Base-by-base conservation (phyloP, 129 eudicot genomes). In the Deinandra increscens region DNA sequence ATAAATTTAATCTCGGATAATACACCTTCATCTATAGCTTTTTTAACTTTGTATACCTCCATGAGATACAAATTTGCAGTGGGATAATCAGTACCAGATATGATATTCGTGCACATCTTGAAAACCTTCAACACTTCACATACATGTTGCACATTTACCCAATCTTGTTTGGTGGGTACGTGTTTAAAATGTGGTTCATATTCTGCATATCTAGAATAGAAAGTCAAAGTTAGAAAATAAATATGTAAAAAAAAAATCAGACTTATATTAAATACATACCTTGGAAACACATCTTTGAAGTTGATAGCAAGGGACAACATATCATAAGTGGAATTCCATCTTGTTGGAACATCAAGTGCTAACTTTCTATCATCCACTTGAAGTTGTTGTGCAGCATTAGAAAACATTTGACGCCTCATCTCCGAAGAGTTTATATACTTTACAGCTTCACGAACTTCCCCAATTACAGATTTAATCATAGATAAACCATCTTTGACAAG, bases 401-500 rank as follows among this genome's bases (percentile, higher is more conserved):
- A 18, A 39, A 64, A 64, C n/a, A 12, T 38, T 64, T 37, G 50
- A 7, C 69, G 29, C n/a, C 69, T 20, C 6, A 51, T 51, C 41
- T 58, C 64, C 0, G 70, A 64, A 43, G 43, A 10, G 43, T 65
- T 65, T 2, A 66, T 26, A 45, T 66, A 66, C 10, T 22, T 66
- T 9, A 66, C 26, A 6, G 42, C 71, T 29, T 66, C 71, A 46
- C 43, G 43, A 23, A 66, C 71, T 44, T 45, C 56, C 14, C 46
- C 58, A 22, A 44, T 66, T 5, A 45, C 58, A 14, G 0, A 5
- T 12, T 44, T 22, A 13, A 66, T 66, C 43, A 26, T 65, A 19
- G 70, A 65, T 43, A 65, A 41, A 1, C 70, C 56, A 23, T 65
- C 70, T 65, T 65, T 65, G n/a, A 65, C 70, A 0, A 60, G 12